phyloP scores from a whole-genome alignment of 2,329 filamentous ascomycete species.

The Lasiodiplodia sp. region DNA sequence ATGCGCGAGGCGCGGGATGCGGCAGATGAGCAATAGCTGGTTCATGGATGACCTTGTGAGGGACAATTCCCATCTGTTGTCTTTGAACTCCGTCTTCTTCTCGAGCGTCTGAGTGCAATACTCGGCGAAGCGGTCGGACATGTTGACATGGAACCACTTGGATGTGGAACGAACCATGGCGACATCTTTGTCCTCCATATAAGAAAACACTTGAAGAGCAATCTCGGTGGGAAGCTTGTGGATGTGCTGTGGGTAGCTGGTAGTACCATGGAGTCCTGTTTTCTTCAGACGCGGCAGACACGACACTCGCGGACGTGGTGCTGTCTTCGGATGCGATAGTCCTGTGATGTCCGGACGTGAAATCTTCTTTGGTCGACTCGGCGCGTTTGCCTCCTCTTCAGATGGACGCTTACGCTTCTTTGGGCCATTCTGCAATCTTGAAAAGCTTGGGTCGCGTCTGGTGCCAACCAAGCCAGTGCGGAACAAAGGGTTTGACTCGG shows the following conservation, averaged over 20 bases:
- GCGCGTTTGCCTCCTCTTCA: neutral
- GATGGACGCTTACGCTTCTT: neutral
- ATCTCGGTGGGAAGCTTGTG: neutral
- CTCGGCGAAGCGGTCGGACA: neutral
- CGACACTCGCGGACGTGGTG: no score
- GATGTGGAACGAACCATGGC: neutral
- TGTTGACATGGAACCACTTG: neutral
- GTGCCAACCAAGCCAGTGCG: neutral
- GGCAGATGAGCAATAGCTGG: neutral
- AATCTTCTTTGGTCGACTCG: neutral
- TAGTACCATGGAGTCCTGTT: neutral
- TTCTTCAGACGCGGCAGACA: neutral
- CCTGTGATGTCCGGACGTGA: no score
- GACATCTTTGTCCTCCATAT: neutral
- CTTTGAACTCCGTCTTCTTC: neutral
- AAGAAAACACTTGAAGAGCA: neutral
- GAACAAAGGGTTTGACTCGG: neutral
- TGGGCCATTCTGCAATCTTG: neutral
- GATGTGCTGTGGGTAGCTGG: neutral
- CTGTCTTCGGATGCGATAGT: no score
- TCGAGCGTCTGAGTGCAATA: neutral
- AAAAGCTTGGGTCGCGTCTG: neutral
- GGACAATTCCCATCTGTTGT: neutral
- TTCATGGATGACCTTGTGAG: neutral
- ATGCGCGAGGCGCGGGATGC: neutral